These are phyloP conservation scores for Pseudocercospora crystallina DNA, from an alignment of 2,329 filamentous ascomycete genomes.

Conservation along the genomic window DNA sequence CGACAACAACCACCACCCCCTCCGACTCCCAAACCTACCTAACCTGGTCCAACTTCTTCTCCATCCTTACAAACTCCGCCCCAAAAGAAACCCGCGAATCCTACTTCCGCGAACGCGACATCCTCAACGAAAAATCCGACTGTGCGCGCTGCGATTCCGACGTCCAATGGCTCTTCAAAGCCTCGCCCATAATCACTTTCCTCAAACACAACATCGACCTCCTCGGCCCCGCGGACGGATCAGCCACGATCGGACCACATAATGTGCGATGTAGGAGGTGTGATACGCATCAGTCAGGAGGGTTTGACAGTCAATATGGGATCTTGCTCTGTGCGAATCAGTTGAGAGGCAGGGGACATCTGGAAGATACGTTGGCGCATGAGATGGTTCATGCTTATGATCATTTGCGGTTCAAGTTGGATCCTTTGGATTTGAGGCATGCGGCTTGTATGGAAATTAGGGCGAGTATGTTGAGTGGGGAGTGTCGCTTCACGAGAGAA, in stretches of 20 bases:
- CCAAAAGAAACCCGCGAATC: constrained; percentile 66
- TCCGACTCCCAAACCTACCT: constrained; percentile 41
- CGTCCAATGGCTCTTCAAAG: constrained; percentile 78
- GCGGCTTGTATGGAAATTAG: constrained; percentile 96
- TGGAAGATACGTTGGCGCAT: constrained; percentile 93
- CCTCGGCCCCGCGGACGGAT: constrained; percentile 55
- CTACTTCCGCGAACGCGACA: constrained; percentile 76
- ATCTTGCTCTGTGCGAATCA: constrained; percentile 93
- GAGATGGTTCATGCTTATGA: constrained; percentile 99
- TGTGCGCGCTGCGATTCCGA: constrained; percentile 77
- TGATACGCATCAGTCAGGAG: constrained; percentile 69
- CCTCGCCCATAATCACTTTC: constrained; percentile 85
- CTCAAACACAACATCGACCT: constrained; percentile 76
- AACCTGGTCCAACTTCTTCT: constrained; percentile 82
- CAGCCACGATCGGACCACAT: constrained; percentile 64
- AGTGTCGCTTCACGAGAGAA: constrained; percentile 87
- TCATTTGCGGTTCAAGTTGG: constrained; percentile 84
- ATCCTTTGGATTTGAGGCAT: constrained; percentile 79
- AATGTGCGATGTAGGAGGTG: constrained; percentile 86
- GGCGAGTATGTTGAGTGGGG: constrained; percentile 86
- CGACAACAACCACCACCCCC: constrained; percentile 9
- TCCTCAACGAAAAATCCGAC: constrained; percentile 72
- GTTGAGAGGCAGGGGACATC: constrained; percentile 72
- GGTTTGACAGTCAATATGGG: constrained; percentile 82
- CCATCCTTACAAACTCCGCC: constrained; percentile 72